These are phyloP conservation scores for Aspergillus unguis DNA, from an alignment of 2,329 filamentous ascomycete species.

Conservation along the genomic window DNA sequence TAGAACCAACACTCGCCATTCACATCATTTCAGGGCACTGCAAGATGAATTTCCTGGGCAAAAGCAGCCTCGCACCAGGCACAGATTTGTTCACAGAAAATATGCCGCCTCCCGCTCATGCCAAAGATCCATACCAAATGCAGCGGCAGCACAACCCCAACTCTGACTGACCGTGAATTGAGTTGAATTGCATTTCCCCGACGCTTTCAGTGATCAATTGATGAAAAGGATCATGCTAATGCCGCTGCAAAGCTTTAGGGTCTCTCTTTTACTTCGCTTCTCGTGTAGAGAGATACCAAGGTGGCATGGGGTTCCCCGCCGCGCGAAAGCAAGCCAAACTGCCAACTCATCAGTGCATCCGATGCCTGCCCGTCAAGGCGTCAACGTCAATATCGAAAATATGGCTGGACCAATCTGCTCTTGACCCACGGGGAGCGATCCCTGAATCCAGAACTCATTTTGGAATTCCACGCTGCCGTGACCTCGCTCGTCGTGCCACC, in stretches of 20 bases:
- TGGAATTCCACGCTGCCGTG: too few relatives aligned
- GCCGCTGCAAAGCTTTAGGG: constrained; percentile 14
- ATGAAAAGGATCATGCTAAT: constrained; percentile 12
- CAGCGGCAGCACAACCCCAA: constrained; percentile 1
- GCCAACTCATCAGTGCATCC: constrained; percentile 78
- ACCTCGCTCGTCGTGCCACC: constrained; percentile 7
- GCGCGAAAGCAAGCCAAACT: constrained; percentile 36
- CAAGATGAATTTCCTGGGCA: constrained; percentile 1
- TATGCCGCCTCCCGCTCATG: constrained; percentile 13
- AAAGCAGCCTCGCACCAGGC: constrained; percentile 15
- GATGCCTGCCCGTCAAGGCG: constrained; percentile 33
- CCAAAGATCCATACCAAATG: neutral
- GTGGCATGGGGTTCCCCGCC: constrained; percentile 49
- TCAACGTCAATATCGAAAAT: constrained; percentile 21
- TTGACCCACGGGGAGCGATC: constrained; percentile 4
- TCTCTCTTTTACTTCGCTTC: constrained; percentile 12
- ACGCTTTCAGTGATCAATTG: constrained; percentile 10
- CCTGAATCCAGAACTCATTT: too few relatives aligned
- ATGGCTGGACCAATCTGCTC: constrained; percentile 19
- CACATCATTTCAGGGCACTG: constrained; percentile 5
- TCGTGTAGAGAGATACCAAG: constrained; percentile 23
- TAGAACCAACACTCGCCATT: neutral
- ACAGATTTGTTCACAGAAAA: constrained; percentile 10
- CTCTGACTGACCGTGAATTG: neutral
- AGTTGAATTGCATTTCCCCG: constrained; percentile 11